Conservation (phyloP, 2,329 filamentous ascomycete species). For the Ophiostoma triangulosporum region DNA sequence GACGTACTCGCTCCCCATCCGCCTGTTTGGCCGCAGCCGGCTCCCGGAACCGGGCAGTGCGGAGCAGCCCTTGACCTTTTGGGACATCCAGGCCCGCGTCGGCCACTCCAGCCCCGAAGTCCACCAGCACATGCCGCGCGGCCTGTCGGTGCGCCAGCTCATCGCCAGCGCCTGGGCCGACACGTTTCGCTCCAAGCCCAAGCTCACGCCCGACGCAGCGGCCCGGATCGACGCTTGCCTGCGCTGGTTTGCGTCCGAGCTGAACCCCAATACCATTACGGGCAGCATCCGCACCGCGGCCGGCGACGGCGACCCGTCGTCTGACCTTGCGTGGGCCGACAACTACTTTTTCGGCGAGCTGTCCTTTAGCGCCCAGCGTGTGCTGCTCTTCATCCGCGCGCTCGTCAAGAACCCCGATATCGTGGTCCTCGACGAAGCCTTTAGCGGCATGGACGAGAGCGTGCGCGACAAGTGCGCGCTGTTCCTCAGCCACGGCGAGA, state of each 20-base stretch:
- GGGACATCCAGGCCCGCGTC: slow-evolving; percentile 80
- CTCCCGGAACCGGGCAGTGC: slow-evolving; percentile 52
- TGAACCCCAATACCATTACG: slow-evolving; percentile 40
- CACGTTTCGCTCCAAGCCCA: slow-evolving; percentile 63
- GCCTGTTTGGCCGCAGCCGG: slow-evolving; percentile 69
- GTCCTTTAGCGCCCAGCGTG: slow-evolving; percentile 69
- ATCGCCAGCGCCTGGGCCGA: slow-evolving; percentile 84
- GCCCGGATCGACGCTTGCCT: slow-evolving; percentile 55
- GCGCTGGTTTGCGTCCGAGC: slow-evolving; percentile 62
- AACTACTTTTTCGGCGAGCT: slow-evolving; percentile 57
- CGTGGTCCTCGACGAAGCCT: slow-evolving; percentile 76
- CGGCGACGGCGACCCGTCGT: neutral
- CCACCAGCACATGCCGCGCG: slow-evolving; percentile 78
- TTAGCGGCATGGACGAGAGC: slow-evolving; percentile 68
- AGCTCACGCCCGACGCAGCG: slow-evolving; percentile 42
- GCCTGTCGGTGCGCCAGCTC: slow-evolving; percentile 57
- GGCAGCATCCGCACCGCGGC: neutral
- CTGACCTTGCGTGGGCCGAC: slow-evolving; percentile 48
- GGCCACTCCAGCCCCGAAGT: slow-evolving; percentile 92
- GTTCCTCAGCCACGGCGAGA: slow-evolving; percentile 58
- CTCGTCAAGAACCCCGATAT: slow-evolving; percentile 70
- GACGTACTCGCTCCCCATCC: slow-evolving; percentile 77
- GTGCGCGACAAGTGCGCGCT: slow-evolving; percentile 77
- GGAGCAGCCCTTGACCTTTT: slow-evolving; percentile 60
- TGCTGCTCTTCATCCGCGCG: slow-evolving; percentile 72